Conservation (phyloP, 169 alveolate genomes). For the Cryptosporidium sp. region DNA sequence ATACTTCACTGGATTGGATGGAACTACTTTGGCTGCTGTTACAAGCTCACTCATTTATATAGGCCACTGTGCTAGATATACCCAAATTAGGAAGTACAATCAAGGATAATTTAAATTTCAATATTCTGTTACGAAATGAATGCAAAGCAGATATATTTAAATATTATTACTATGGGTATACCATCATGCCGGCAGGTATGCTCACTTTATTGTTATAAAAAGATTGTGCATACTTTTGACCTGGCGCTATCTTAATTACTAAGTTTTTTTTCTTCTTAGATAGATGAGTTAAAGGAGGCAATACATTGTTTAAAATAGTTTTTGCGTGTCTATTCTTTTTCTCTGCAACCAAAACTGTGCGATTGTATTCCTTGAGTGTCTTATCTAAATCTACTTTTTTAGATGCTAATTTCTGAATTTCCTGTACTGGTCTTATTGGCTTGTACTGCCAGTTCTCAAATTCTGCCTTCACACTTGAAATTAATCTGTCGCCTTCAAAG, state of each 20-base stretch:
- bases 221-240: conserved; percentile 68
- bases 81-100: conserved; percentile 51
- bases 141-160: neutral
- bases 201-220: conserved; percentile 21
- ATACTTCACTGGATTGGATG: conserved; percentile 38
- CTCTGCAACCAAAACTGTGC: conserved; percentile 7
- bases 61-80: conserved; percentile 66
- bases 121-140: neutral
- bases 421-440: conserved; percentile 22
- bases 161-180: neutral
- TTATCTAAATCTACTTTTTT: neutral
- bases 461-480: conserved; percentile 37
- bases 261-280: conserved; percentile 11
- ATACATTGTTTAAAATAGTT: conserved; percentile 5
- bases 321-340: conserved; percentile 35
- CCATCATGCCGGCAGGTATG: conserved; percentile 26
- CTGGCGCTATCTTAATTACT: conserved; percentile 26
- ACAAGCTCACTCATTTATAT: conserved; percentile 59
- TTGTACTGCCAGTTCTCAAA: conserved; percentile 65
- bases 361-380: conserved; percentile 24
- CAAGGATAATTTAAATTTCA: neutral
- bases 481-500: conserved; percentile 31
- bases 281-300: conserved; percentile 55
- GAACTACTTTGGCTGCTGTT: conserved; percentile 21
- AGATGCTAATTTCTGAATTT: neutral